Base-by-base conservation (phyloP, 352 stramenopile genomes). In the Pythium aristosporum region DNA sequence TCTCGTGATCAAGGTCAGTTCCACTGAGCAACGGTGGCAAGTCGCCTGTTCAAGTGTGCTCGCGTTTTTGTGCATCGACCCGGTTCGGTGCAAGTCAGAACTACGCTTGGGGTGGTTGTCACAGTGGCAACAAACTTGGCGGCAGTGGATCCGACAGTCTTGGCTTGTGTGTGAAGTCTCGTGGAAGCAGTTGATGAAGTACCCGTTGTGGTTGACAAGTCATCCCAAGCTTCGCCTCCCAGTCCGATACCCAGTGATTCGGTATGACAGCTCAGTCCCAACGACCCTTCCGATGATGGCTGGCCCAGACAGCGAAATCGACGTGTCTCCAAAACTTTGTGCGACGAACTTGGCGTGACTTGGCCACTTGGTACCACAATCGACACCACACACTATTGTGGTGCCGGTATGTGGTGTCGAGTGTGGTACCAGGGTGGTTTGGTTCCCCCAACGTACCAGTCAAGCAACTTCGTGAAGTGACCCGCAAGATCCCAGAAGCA, bases 1-100 rank as follows among this genome's bases (percentile, higher is more conserved):
- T 30, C 44, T 30, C 12, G 20, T 13, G 44, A 30, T 30, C 9
- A 50, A 50, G 44, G 12, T 28, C 44, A n/a, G 12, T 50, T 50
- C 44, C 44, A 50, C 44, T 50, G 44, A 12, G 44, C 44, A 28
- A 50, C 44, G 18, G 44, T 28, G 9, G 44, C 44, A 13, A 50
- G 44, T 50, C 44, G 44, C 5, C 20, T 50, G 9, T 50, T 50
- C 44, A 50, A 23, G 44, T 50, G 44, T 50, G 44, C 21, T 50
- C 44, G 44, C 9, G 3, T 50, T 30, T 50, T 50, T 50, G n/a
- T 50, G 44, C 10, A 50, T 50, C 18, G 44, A 50, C 44, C 44
- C 44, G 13, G 44, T 50, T 50, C 44, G 44, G 44, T 16, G 3
- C 44, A 50, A 50, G 18, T 30, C 44, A 12, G 18, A 50, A 50